Evolutionary conservation across 2,329 filamentous ascomycete genomes (phyloP).

Genomic region (Penicillium sp.): DNA sequence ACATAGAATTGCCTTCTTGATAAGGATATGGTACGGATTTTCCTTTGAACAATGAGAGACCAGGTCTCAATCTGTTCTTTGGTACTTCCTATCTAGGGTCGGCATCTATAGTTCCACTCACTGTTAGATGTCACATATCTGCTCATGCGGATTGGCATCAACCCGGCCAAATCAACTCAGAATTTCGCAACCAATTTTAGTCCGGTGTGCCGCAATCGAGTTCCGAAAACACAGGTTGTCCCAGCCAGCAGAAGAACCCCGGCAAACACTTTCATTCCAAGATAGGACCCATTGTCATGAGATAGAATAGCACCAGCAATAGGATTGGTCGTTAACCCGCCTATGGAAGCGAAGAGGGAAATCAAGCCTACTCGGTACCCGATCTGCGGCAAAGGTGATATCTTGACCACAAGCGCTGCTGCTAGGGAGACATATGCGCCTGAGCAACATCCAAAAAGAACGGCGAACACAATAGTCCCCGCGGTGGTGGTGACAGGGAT

Average conservation of each 20-base stretch:
- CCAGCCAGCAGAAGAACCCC: constrained; percentile 53
- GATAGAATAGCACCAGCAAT: constrained; percentile 62
- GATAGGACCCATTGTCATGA: constrained; percentile 52
- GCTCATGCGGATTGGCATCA: background rate
- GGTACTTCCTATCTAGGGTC: background rate
- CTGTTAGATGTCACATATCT: too few relatives aligned
- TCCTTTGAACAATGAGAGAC: background rate
- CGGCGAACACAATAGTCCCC: constrained; percentile 45
- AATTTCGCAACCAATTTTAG: background rate
- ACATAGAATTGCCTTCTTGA: background rate
- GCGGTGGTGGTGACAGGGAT: constrained; percentile 56
- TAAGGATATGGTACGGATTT: background rate
- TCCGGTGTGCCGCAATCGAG: background rate
- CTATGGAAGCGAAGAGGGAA: constrained; percentile 60
- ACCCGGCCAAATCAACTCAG: background rate
- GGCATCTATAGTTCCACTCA: background rate
- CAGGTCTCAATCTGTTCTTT: background rate
- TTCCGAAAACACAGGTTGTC: background rate
- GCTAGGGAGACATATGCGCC: constrained; percentile 62
- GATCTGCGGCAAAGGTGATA: constrained; percentile 64
- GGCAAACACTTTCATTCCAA: constrained; percentile 63
- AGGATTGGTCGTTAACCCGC: constrained; percentile 63
- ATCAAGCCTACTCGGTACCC: constrained; percentile 63
- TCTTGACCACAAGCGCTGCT: constrained; percentile 60
- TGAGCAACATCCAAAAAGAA: constrained; percentile 64